Base-by-base conservation (phyloP, 192 early-diverging fungal genomes). In the Coemansia sp. region DNA sequence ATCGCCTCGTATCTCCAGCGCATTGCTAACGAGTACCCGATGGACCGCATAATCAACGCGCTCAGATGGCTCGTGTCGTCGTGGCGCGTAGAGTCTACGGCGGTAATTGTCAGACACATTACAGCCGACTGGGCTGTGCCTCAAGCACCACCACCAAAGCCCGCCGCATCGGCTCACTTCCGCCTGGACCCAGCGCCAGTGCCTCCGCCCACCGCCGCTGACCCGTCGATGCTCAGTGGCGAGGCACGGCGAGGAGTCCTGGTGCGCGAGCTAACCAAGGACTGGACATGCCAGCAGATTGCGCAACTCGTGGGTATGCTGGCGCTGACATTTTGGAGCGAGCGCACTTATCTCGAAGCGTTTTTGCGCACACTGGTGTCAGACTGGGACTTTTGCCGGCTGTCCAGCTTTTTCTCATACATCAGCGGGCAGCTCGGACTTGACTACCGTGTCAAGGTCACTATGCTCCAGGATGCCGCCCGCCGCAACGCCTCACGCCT, bases 1-100 rank as follows among this genome's bases (percentile, higher is more conserved):
- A 91, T 88, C 7, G 85, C 89, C 3, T 86, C 85, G 49, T 91
- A 91, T 62, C 73, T 92, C 30, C 88, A 90, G 68, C 87, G 91
- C 62, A 90, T 92, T 55, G 89, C 91, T 32, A 89, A 89, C 66
- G 89, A 92, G 73, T 92, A 91, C 64, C 85, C 87, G 37, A 82
- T 91, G 58, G 87, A 86, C 55, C 87, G 91, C 60, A 92, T 91
- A 46, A 88, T 89, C 68, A 90, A 92, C 74, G 89, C 91, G 3
- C 76, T 92, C 14, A 87, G 88, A 64, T 92, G 91, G 91, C 85
- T 92, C 3, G 86, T 92, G 58, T 87, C 87, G 26, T 87, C 86
- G 33, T 92, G 91, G 91, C 79, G 88, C 13, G 84, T 91, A 62
- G 89, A 91, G 72, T 90, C 88, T 28, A 92, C 88, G 47, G 87